Conservation (phyloP, 768 basidiomycete genomes). For the Leccinum pellstonianum region DNA sequence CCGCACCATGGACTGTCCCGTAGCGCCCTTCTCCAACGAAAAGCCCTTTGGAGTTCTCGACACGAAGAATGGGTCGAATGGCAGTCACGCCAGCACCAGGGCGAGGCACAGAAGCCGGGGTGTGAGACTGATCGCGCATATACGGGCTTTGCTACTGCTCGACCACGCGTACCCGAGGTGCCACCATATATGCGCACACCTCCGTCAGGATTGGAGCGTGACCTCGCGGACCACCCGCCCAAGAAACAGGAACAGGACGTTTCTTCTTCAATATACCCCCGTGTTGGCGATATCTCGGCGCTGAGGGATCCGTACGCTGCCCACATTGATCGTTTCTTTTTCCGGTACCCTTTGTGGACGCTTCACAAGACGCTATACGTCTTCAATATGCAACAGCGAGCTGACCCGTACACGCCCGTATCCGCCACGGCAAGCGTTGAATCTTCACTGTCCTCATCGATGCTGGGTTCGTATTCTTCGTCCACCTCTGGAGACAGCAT, state of each 20-base stretch:
- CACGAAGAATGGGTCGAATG: conserved; percentile 51
- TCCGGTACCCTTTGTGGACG: conserved; percentile 59
- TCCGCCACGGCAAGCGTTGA: conserved; percentile 8
- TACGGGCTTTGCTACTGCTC: conserved; percentile 20
- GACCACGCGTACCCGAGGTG: background rate
- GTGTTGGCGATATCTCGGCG: conserved; percentile 59
- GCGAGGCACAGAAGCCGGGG: background rate
- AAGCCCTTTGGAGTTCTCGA: conserved; percentile 60
- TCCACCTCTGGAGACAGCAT: conserved; percentile 26
- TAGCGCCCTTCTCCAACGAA: conserved; percentile 56
- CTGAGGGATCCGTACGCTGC: conserved; percentile 57
- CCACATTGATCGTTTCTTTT: conserved; percentile 60
- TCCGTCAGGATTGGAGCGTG: conserved; percentile 34
- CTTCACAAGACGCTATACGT: conserved; percentile 66
- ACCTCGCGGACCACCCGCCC: conserved; percentile 13
- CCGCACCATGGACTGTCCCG: conserved; percentile 63
- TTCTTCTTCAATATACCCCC: conserved; percentile 45
- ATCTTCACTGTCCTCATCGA: conserved; percentile 21
- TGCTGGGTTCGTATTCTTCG: conserved; percentile 19
- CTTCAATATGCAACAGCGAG: conserved; percentile 49
- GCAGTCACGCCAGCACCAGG: conserved; percentile 18
- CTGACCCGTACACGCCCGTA: conserved; percentile 10
- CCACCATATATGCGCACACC: conserved; percentile 21
- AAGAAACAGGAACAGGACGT: conserved; percentile 15
- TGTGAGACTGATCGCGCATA: conserved; percentile 24